A percentile compares a stretch with the other conserved stretches of the same genome.
Conservation (phyloP, 768 basidiomycete genomes). For the Pisolithus tinctorius region DNA sequence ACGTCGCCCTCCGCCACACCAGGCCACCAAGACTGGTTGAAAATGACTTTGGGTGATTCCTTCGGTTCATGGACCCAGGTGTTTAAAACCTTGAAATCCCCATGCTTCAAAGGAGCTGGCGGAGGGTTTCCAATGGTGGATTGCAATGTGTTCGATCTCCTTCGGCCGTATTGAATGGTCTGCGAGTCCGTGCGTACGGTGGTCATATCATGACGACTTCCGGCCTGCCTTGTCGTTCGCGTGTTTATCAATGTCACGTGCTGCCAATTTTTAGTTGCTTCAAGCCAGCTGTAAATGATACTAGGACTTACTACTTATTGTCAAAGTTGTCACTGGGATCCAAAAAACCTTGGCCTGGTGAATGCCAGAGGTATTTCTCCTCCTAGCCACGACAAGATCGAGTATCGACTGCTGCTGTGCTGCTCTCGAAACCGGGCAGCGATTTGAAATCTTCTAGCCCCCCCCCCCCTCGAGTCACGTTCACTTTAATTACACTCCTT, state of each 20-base stretch:
- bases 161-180: slow-evolving; percentile 43
- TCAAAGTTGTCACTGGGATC: too few relatives aligned
- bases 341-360: too few relatives aligned
- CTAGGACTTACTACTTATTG: too few relatives aligned
- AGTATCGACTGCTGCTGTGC: slow-evolving; percentile 4
- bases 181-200: slow-evolving; percentile 59
- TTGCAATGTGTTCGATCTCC: slow-evolving; percentile 70
- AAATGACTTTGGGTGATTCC: slow-evolving; percentile 49
- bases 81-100: slow-evolving; percentile 57
- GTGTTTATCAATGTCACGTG: too few relatives aligned
- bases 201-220: slow-evolving; percentile 35
- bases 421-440: neutral
- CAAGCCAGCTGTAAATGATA: too few relatives aligned
- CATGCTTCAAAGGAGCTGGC: slow-evolving; percentile 44
- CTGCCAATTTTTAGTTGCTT: too few relatives aligned
- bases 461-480: neutral
- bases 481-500: slow-evolving; percentile 20
- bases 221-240: too few relatives aligned
- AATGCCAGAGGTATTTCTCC: neutral
- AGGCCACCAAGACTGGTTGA: slow-evolving; percentile 74
- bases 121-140: slow-evolving; percentile 50
- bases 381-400: neutral
- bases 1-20: slow-evolving; percentile 75
- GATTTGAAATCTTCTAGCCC: neutral
- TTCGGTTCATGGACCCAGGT: slow-evolving; percentile 72